Percentiles rank a stretch among this genome's conserved stretches.
Conservation (phyloP, 169 alveolate species). For the Plasmodium gaboni region DNA sequence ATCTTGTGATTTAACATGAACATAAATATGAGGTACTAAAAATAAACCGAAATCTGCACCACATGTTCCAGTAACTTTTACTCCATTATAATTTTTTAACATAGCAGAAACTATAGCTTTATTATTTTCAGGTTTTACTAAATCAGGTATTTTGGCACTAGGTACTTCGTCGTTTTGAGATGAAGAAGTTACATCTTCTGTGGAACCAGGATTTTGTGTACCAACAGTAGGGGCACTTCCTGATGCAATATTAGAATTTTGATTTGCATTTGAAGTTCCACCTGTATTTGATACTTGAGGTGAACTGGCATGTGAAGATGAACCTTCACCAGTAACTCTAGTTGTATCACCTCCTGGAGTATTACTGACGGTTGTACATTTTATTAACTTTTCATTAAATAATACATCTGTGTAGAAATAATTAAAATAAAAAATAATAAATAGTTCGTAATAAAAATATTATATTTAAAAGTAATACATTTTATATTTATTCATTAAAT, state of each 20-base stretch:
- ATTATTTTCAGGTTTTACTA: background rate
- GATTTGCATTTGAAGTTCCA: background rate
- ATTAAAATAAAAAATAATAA: too few species aligned
- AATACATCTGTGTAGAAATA: conserved; percentile 11
- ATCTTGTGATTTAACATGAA: background rate
- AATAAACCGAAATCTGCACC: conserved; percentile 25
- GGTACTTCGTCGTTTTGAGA: background rate
- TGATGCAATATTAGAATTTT: background rate
- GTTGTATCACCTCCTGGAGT: background rate
- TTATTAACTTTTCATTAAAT: conserved; percentile 14
- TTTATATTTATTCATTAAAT: too few species aligned
- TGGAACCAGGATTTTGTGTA: background rate
- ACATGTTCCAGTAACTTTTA: conserved; percentile 26
- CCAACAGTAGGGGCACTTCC: background rate
- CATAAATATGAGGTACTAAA: conserved; percentile 15
- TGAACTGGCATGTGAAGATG: too few species aligned
- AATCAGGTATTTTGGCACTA: background rate
- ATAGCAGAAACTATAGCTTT: conserved; percentile 5
- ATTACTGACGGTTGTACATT: conserved; percentile 1
- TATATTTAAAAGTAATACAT: too few species aligned
- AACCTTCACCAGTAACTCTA: background rate
- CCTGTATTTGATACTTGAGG: too few species aligned
- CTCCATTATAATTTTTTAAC: conserved; percentile 4
- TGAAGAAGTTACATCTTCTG: background rate
- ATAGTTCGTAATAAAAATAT: too few species aligned